Evolutionary conservation across 148 eudicot genomes (phyloP).

Genomic region (Camellia granthamiana): DNA sequence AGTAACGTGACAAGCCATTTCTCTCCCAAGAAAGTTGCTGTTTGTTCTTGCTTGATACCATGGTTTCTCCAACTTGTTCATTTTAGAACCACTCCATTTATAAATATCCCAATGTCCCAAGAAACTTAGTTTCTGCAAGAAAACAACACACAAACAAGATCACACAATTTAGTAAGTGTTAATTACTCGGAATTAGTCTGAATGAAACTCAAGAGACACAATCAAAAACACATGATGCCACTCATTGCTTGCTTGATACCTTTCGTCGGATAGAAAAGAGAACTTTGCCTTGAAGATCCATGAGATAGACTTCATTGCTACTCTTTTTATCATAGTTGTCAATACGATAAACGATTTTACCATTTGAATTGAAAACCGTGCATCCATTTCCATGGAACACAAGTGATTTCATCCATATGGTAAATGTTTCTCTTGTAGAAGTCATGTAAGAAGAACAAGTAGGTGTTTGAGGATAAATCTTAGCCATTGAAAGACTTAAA

Average conservation of each 20-base stretch:
- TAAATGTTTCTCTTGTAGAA: constrained; percentile 39
- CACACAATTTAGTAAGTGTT: not conserved
- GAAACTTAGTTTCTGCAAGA: constrained; percentile 45
- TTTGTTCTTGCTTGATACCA: constrained; percentile 51
- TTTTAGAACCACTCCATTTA: constrained; percentile 30
- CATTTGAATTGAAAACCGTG: constrained; percentile 61
- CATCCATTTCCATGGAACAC: constrained; percentile 66
- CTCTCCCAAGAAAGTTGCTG: constrained; percentile 19
- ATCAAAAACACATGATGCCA: too few relatives aligned
- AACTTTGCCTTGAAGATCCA: constrained; percentile 72
- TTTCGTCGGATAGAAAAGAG: constrained; percentile 50
- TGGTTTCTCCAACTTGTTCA: constrained; percentile 29
- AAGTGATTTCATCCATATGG: constrained; percentile 87
- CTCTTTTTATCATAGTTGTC: constrained; percentile 67
- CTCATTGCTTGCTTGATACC: constrained; percentile 32
- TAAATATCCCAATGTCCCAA: constrained; percentile 56
- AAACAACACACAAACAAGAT: not conserved
- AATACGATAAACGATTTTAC: constrained; percentile 62
- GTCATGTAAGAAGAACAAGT: constrained; percentile 15
- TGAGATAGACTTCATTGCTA: constrained; percentile 54
- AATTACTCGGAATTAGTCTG: too few relatives aligned
- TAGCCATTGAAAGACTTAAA: constrained; percentile 24
- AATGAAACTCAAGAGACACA: too few relatives aligned
- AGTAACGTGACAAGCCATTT: constrained; percentile 32
- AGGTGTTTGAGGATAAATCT: constrained; percentile 42